Conservation (phyloP, 176 grass and related monocot species). For the Hsuehochloa calcarea region DNA sequence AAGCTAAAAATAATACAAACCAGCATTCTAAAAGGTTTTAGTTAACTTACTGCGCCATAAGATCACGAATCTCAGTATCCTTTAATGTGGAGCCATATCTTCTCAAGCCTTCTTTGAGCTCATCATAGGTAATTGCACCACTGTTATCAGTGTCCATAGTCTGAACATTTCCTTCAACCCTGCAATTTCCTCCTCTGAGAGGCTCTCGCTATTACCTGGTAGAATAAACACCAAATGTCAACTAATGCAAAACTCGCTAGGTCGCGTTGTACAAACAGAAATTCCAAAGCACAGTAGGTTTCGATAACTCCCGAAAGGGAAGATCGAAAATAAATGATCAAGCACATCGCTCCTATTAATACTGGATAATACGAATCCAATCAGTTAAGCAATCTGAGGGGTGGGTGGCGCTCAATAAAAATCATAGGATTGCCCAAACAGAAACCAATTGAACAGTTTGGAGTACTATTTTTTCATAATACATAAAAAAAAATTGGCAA, state of each 20-base stretch:
- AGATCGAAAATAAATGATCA: background rate
- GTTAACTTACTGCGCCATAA: conserved; percentile 91
- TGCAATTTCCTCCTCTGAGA: conserved; percentile 99
- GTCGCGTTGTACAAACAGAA: background rate
- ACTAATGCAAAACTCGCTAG: conserved; percentile 10
- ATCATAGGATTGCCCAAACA: background rate
- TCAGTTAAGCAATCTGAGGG: background rate
- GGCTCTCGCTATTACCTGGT: conserved; percentile 93
- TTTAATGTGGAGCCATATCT: conserved; percentile 95
- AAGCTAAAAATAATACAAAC: conserved; percentile 8
- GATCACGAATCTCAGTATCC: conserved; percentile 96
- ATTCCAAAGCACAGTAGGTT: background rate
- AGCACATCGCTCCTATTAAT: background rate
- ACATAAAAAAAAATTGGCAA: background rate
- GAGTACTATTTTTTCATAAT: background rate
- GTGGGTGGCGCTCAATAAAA: background rate
- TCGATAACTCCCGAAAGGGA: background rate
- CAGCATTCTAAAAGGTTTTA: conserved; percentile 9
- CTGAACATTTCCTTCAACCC: conserved; percentile 97
- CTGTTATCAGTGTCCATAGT: conserved; percentile 97
- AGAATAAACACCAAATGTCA: conserved; percentile 13
- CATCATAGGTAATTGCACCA: conserved; percentile 96
- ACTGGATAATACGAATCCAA: background rate
- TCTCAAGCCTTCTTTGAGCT: conserved; percentile 90
- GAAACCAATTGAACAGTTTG: background rate